Evolutionary conservation across 2,329 filamentous ascomycete genomes (phyloP), one percentile per base, ranked within the genome.

Genomic region (Pseudocercospora cruenta): DNA sequence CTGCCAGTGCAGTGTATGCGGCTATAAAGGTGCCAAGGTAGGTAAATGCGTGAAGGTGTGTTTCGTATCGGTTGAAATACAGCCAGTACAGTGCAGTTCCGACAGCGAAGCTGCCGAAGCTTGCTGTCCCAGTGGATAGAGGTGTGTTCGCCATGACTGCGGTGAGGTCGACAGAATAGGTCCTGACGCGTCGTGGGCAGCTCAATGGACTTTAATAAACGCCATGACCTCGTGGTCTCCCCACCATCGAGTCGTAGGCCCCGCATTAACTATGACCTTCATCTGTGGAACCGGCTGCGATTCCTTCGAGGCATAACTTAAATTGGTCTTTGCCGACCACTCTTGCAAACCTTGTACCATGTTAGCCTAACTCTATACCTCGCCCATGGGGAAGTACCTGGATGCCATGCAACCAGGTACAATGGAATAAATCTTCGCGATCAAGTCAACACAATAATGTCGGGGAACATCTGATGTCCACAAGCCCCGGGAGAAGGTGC

Each of bases 61-160:
- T 70, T 59, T 77, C 74, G 62, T 62, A 70, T 16, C 71, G 58
- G 65, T 72, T 67, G 60, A 72, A 72, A 62, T 72, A 72, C 19
- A 66, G 64, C 70, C 70, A 72, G 65, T 69, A 72, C 36, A 67
- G 58, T 57, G 61, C 65, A 47, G 65, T 65, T 47, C 70, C 70
- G n/a, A 58, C 60, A 8, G 49, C 54, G 24, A 67, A 47, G 43
- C 57, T 58, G 28, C 28, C 33, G 12, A 55, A 55, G 51, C 51
- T 55, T 8, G 51, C 51, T 31, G 51, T 55, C 16, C 26, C 51
- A 16, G 51, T 26, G 6, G 51, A 55, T 16, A 55, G 21, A 26
- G 51, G 22, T 31, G 51, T 31, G 26, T 26, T 55, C 10, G 51
- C 16, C 51, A 55, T 55, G 51, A n/a, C 16, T 55, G 16, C 51